Percentiles rank a stretch among this genome's conserved stretches.
Evolutionary conservation across 257 asterid genomes (phyloP).

Genomic region (Echium plantagineum): DNA sequence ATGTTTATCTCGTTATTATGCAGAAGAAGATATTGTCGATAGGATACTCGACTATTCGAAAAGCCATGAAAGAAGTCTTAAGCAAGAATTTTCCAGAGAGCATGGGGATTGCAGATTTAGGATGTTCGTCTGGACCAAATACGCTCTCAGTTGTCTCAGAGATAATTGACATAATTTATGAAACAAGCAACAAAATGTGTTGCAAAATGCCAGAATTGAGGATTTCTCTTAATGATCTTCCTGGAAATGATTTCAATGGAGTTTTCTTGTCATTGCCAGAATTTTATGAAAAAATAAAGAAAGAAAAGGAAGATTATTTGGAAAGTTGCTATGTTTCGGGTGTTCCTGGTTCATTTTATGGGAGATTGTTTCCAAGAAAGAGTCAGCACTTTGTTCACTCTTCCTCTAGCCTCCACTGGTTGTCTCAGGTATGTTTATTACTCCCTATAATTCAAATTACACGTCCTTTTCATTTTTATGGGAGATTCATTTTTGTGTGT

Average conservation of each 20-base stretch:
- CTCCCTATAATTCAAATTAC: no score
- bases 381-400: constrained; percentile 53
- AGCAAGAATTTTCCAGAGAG: constrained; percentile 17
- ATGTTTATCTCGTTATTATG: constrained; percentile 1
- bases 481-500: no score
- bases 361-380: constrained; percentile 41
- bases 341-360: constrained; percentile 50
- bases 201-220: constrained; percentile 35
- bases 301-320: constrained; percentile 16
- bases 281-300: constrained; percentile 19
- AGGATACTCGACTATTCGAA: constrained; percentile 19
- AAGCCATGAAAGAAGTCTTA: constrained; percentile 28
- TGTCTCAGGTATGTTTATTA: constrained; percentile 59
- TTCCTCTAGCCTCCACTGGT: constrained; percentile 76
- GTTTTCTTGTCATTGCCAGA: constrained; percentile 40
- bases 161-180: constrained; percentile 21
- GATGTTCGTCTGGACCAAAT: constrained; percentile 70
- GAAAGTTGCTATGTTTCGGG: constrained; percentile 35
- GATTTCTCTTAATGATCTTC: constrained; percentile 58
- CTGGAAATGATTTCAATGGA: constrained; percentile 53
- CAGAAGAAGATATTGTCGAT: constrained; percentile 48
- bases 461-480: no score
- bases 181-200: constrained; percentile 1
- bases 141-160: constrained; percentile 21
- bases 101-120: constrained; percentile 61